Base-by-base conservation (phyloP, 768 basidiomycete genomes). In the Mrakia frigida region DNA sequence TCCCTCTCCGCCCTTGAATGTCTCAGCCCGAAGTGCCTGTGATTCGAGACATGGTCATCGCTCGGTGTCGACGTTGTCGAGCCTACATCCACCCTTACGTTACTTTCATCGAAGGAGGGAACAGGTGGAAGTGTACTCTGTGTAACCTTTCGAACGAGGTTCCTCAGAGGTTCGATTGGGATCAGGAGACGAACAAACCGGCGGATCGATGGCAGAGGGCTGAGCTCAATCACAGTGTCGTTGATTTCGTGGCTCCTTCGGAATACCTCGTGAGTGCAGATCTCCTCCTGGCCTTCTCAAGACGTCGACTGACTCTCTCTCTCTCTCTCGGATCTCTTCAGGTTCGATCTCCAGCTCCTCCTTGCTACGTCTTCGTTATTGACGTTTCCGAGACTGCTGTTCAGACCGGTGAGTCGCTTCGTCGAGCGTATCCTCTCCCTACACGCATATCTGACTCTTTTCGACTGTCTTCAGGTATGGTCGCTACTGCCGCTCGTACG, bases 111-210 rank as follows among this genome's bases (percentile, higher is more conserved):
- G 97, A 99, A 81, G 94, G 94, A 74, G 97, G 97, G 39, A 95
- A 94, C 84, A 89, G 94, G 88, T 99, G 97, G 97, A 92, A 97
- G 82, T 99, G 97, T 84, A 96, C 94, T 84, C 94, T 99, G 93
- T 99, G 97, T 83, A 92, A 91, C 81, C 90, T 98, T 88, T 92
- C 93, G 59, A 99, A 98, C 83, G 97, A 98, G 84, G 95, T 98
- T 0, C 97, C 97, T 33, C 95, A 98, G 81, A 86, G 96, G 72
- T 98, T 98, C 82, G 97, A 99, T 82, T 99, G 97, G 97, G 93
- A 99, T 82, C 92, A 94, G 83, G 88, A 87, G 73, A 89, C 89
- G 79, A 97, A 96, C 82, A 91, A 93, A 83, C 95, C 94, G 37
- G 95, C 93, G 21, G 97, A 99, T 84, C 86, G 97, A 73, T 99